Percentiles rank a stretch among this genome's conserved stretches.
phyloP scores from a whole-genome alignment of 495 filamentous ascomycete species.

The Annulohypoxylon nitens region DNA sequence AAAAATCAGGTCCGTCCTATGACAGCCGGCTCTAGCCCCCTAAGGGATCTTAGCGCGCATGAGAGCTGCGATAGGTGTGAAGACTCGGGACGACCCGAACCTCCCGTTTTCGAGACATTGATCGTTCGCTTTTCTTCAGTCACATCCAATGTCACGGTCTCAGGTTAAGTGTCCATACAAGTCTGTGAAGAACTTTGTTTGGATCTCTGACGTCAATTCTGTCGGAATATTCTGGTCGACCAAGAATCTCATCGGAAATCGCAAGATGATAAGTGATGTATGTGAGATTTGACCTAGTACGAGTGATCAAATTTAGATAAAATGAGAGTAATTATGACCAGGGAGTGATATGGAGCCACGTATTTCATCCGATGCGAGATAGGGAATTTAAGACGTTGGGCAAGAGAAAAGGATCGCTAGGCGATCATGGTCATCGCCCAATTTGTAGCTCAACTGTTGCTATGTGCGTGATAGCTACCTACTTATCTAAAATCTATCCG shows the following conservation, averaged over 20 bases:
- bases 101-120: neutral
- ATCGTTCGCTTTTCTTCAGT: neutral
- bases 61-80: neutral
- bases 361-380: conserved; percentile 1
- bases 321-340: neutral
- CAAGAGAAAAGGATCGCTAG: neutral
- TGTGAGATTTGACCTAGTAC: neutral
- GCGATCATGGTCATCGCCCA: conserved; percentile 7
- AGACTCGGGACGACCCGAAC: conserved; percentile 30
- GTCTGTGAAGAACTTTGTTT: neutral
- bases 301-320: neutral
- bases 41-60: conserved; percentile 5
- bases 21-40: neutral
- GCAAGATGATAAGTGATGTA: neutral
- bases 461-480: neutral
- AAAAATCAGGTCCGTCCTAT: conserved; percentile 23
- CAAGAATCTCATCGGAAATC: neutral
- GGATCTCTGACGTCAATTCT: neutral
- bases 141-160: neutral
- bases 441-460: neutral
- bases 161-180: neutral
- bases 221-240: neutral
- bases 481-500: conserved; percentile 6
- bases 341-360: neutral
- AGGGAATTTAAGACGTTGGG: neutral